These are phyloP conservation scores for Exsudoporus frostii DNA, from an alignment of 768 basidiomycete species.

Conservation along the genomic window DNA sequence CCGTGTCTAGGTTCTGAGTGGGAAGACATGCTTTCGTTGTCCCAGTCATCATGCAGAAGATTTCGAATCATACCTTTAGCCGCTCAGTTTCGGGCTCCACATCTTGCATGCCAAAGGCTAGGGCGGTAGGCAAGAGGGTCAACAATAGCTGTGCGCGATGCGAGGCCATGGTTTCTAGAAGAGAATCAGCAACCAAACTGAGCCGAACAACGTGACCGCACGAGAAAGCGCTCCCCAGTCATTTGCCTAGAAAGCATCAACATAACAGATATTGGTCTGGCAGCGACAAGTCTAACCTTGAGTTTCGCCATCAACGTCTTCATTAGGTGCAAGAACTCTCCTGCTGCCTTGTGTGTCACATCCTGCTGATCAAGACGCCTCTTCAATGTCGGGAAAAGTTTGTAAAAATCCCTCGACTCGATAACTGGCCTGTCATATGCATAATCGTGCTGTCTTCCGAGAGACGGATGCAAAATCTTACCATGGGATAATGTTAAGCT, in stretches of 20 bases:
- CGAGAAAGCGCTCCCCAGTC: constrained; percentile 64
- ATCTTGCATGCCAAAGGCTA: constrained; percentile 48
- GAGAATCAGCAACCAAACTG: neutral
- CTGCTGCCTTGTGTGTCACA: constrained; percentile 47
- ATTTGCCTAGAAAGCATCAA: constrained; percentile 41
- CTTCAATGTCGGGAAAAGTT: constrained; percentile 46
- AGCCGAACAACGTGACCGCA: constrained; percentile 24
- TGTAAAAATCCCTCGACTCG: constrained; percentile 57
- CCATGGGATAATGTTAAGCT: constrained; percentile 59
- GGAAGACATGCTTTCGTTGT: neutral
- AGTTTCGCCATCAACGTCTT: constrained; percentile 66
- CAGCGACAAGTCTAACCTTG: constrained; percentile 38
- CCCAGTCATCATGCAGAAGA: neutral
- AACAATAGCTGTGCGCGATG: constrained; percentile 44
- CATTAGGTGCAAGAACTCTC: constrained; percentile 52
- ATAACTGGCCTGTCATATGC: constrained; percentile 45
- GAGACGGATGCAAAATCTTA: neutral
- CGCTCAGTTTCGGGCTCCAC: constrained; percentile 43
- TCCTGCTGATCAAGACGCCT: constrained; percentile 44
- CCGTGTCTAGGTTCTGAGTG: constrained; percentile 53
- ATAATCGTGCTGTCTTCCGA: neutral
- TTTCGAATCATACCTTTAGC: constrained; percentile 41
- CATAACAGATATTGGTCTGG: neutral
- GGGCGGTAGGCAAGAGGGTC: constrained; percentile 42
- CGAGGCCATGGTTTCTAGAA: constrained; percentile 43